phyloP scores from a whole-genome alignment of 2,329 filamentous ascomycete genomes.

The Cordyceps cicadae region DNA sequence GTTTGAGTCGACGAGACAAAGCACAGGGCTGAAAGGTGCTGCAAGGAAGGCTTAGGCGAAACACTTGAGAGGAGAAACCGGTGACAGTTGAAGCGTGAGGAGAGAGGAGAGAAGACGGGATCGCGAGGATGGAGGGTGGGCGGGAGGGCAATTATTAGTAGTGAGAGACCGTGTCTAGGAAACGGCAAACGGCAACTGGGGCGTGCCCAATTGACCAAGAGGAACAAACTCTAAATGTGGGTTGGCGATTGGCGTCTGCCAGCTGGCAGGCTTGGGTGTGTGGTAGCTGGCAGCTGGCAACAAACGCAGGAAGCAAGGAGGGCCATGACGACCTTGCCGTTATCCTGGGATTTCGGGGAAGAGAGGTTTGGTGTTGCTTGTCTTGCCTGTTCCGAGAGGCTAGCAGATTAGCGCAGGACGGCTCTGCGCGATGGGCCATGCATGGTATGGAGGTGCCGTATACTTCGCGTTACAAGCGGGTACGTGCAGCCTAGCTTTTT shows the following conservation, averaged over 20 bases:
- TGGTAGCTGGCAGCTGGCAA: neutral
- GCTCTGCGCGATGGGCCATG: neutral
- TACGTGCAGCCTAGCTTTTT: neutral
- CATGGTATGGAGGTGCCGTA: neutral
- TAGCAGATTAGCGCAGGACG: neutral
- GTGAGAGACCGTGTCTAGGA: constrained; percentile 5
- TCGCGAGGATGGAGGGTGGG: neutral
- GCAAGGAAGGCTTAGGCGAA: neutral
- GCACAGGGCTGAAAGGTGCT: constrained; percentile 9
- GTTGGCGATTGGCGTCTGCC: neutral
- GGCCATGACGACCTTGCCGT: neutral
- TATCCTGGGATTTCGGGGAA: neutral
- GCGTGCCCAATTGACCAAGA: neutral
- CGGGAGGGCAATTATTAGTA: constrained; percentile 9
- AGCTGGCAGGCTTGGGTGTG: neutral
- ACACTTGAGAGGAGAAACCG: constrained; percentile 6
- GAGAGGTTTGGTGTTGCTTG: neutral
- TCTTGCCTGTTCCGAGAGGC: neutral
- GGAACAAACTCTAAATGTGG: constrained; percentile 7
- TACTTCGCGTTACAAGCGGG: constrained; percentile 9
- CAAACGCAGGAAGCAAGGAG: constrained; percentile 6
- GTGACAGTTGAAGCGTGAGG: constrained; percentile 8
- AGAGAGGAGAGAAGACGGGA: neutral
- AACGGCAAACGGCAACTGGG: constrained; percentile 9
- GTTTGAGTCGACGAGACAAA: constrained; percentile 8